phyloP scores from a whole-genome alignment of 1,284 basidiomycete genomes.

The Fomitopsis pinicola region DNA sequence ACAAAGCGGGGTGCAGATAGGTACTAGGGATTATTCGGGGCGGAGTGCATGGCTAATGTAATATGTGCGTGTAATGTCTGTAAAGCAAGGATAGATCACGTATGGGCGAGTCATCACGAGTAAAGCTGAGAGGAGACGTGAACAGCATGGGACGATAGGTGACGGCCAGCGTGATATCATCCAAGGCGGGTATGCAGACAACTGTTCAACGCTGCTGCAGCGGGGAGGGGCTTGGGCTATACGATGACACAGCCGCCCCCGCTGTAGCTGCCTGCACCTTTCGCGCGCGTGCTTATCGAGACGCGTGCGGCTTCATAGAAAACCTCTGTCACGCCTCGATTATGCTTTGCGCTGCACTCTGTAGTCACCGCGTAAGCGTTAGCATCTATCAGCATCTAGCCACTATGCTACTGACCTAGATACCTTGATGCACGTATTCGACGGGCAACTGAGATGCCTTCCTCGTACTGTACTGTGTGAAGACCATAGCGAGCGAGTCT shows the following conservation, averaged over 20 bases:
- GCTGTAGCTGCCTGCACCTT: conserved; percentile 50
- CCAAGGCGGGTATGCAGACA: background rate
- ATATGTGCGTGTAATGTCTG: background rate
- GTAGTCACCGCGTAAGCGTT: background rate
- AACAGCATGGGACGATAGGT: background rate
- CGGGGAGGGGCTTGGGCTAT: background rate
- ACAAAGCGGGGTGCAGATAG: background rate
- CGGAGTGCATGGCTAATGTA: background rate
- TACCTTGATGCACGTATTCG: conserved; percentile 91
- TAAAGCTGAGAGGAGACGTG: background rate
- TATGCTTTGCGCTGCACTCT: conserved; percentile 97
- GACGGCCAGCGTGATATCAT: background rate
- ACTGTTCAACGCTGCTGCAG: background rate
- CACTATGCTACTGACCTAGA: conserved; percentile 58
- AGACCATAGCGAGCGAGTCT: conserved; percentile 64
- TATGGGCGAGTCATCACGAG: background rate
- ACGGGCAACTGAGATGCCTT: conserved; percentile 83
- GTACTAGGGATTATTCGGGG: background rate
- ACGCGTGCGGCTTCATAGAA: conserved; percentile 88
- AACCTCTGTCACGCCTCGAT: conserved; percentile 89
- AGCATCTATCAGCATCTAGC: background rate
- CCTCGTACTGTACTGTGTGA: conserved; percentile 83
- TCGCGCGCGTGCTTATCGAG: conserved; percentile 69
- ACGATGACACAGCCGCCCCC: conserved; percentile 27
- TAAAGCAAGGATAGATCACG: background rate